phyloP scores from a whole-genome alignment of 2,329 filamentous ascomycete genomes.

The Emericellopsis cladophorae region DNA sequence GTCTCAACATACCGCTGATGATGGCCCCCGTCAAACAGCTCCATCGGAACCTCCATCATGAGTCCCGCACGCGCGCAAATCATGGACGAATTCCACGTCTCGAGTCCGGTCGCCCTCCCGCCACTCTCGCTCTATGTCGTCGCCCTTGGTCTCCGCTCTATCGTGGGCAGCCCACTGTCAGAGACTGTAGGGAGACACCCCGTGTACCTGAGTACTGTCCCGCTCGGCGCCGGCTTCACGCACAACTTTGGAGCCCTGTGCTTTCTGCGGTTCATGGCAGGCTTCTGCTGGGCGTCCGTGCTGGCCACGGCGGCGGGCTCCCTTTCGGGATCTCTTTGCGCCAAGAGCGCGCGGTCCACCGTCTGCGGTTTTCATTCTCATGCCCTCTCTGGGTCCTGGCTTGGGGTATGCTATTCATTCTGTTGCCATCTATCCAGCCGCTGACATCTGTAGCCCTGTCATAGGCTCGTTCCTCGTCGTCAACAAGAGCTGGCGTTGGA shows the following conservation, averaged over 20 bases:
- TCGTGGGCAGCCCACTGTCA: conserved; percentile 44
- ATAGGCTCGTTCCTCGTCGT: conserved; percentile 33
- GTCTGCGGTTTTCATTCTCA: conserved; percentile 32
- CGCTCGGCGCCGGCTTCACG: conserved; percentile 39
- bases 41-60: conserved; percentile 40
- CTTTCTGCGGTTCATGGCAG: conserved; percentile 43
- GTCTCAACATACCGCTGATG: too few species aligned
- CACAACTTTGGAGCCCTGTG: conserved; percentile 35
- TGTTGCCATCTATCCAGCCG: not conserved
- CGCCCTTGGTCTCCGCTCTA: conserved; percentile 46
- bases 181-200: conserved; percentile 43
- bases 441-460: conserved; percentile 23
- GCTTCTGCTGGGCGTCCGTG: conserved; percentile 34
- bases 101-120: conserved; percentile 42
- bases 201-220: conserved; percentile 33
- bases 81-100: conserved; percentile 38
- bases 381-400: conserved; percentile 39
- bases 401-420: conserved; percentile 22
- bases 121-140: conserved; percentile 47
- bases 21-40: conserved; percentile 21
- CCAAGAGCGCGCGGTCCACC: conserved; percentile 27
- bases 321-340: conserved; percentile 32
- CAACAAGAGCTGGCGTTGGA: conserved; percentile 39
- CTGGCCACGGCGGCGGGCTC: conserved; percentile 36
- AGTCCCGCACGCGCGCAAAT: conserved; percentile 32